Base-by-base conservation (phyloP, 2,329 filamentous ascomycete genomes). In the Thelonectria olida region DNA sequence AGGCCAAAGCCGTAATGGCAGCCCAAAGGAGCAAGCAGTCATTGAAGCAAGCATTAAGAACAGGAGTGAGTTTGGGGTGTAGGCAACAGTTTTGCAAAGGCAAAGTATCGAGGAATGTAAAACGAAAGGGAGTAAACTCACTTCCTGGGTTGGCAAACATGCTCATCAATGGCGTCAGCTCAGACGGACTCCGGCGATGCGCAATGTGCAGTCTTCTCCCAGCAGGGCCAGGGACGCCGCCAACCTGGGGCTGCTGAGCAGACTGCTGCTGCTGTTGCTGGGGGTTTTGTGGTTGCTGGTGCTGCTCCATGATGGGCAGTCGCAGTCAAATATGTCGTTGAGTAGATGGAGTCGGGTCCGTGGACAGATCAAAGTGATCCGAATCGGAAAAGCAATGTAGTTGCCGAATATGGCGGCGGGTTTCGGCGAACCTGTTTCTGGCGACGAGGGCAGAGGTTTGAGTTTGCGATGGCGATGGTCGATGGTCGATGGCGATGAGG, bases 111-210 rank as follows among this genome's bases (percentile, higher is more conserved):
- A 23, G 34, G 12, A 54, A 36, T 39, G 47, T 47, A 53, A 52
- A 58, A 47, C 64, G 23, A 31, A 51, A 62, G 55, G 38, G 48
- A 12, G 38, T 65, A 61, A 55, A 85, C 87, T 85, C 83, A 90
- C 88, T 89, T 79, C 83, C 84, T 68, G 85, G 84, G 67, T 85
- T 87, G 67, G 84, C 79, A 79, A 87, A 93, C 92, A 88, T 92
- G 93, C 93, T 97, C 92, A 98, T 96, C 80, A 98, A 84, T 67
- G 95, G 96, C 61, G 95, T 98, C 80, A 98, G 85, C 85, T 98
- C 96, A 71, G 96, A 98, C 68, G 95, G 96, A 82, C 93, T 97
- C 80, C 95, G 90, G 76, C 95, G 91, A 84, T 98, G 95, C 75
- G 95, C 95, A 81, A 98, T 97, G 83, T 98, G 94, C 78, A 98